Base-by-base conservation (phyloP, 495 filamentous ascomycete genomes). In the Cairneyella variabilis region DNA sequence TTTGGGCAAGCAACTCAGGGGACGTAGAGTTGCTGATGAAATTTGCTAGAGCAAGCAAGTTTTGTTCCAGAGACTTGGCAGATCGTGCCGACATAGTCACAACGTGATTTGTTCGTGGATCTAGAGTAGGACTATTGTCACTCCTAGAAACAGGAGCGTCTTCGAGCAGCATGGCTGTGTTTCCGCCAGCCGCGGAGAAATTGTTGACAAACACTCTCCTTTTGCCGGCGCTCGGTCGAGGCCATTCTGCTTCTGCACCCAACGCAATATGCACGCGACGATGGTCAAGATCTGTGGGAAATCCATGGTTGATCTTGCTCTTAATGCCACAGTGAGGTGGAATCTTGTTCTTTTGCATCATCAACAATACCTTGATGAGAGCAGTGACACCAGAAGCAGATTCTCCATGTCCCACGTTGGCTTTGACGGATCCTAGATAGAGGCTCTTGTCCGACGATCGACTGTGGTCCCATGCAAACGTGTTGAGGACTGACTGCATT, bases 321-420 rank as follows among this genome's bases (percentile, higher is more conserved):
- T 93, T 92, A 74, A 91, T 91, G 14, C 89, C 90, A 49, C 86
- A 83, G 54, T 93, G 89, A 6, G 89, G 86, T 4, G 90, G 89
- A 43, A 97, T 95, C 28, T 73, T 69, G 26, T 72, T 74, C 53
- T 75, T 59, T 83, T 87, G 62, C 91, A 96, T 71, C 90, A 96
- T 96, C 67, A 95, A 65, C 46, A 96, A 66, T 1, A 93, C 82
- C 69, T 97, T 85, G 41, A 84, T 77, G 10, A 85, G 53, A 6
- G 73, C 95, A 64, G 88, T 76, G 18, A 97, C 73, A 2, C 91
- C 91, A 39, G 91, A 93, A 0, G 84, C 89, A 28, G 90, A 86
- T 64, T 96, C 91, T 30, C 83, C 90, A 67, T 97, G 91, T 1
- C 91, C 91, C 21, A 97, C 76, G 51, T 96, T 96, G 1, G 91